Base-by-base conservation (phyloP, 2,329 filamentous ascomycete genomes). In the Aciculosporium take region DNA sequence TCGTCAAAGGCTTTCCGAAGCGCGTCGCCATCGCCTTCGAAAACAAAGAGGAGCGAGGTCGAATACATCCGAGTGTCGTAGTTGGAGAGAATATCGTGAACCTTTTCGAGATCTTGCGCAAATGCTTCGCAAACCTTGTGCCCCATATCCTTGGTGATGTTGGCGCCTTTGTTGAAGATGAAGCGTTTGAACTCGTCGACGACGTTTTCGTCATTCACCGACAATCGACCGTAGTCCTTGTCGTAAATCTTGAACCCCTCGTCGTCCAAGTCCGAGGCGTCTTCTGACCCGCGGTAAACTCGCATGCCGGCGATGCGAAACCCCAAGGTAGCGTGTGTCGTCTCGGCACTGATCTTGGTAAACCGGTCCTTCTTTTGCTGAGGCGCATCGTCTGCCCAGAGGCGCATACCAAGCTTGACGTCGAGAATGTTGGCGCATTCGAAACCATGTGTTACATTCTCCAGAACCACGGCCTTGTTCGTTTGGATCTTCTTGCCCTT, bases 361-460 rank as follows among this genome's bases (percentile, higher is more conserved):
- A 81, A 79, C 24, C 75, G 68, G 28, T 61, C 55, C 51, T 72
- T 71, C 63, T 81, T 81, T 52, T 76, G 66, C 21, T 58, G 50
- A 0, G 72, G 68, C 20, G 76, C 76, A 47, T 79, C 68, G 45
- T 94, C 84, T 12, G 84, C 89, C 81, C 87, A 96, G 5, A 98
- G 65, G 25, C 84, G 74, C 38, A 79, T 72, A 33, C 91, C 91
- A 17, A 98, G 75, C 65, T 98, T 98, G 49, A 94, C 75, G 56
- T 98, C 91, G 44, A 98, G 67, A 7, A 98, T 86, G 52, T 94
- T 96, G 6, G 91, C 86, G 44, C 76, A 74, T 53, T 74, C 75
- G 66, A 88, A 96, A 1, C 85, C 86, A 48, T 75, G 72, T 0
- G 86, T 79, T 6, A 84, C 74, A 57, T 95, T 95, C 56, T 88